These are phyloP conservation scores for Pleurotus citrinopileatus DNA, from an alignment of 768 basidiomycete genomes.

Conservation along the genomic window DNA sequence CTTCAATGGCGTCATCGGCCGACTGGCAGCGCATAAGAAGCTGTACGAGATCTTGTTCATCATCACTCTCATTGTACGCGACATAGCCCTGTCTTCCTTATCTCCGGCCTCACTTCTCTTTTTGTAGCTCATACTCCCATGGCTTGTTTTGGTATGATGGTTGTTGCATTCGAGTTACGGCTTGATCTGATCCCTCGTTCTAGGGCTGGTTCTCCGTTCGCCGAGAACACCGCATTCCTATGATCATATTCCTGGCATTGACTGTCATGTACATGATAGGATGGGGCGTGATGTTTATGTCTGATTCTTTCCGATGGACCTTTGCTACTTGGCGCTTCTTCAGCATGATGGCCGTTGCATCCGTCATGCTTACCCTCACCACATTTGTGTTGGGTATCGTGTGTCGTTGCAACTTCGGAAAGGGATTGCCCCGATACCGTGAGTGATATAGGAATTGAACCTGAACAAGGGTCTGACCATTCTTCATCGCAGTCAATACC, in stretches of 20 bases:
- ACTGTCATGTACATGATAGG: slow-evolving; percentile 61
- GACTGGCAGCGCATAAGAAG: slow-evolving; percentile 38
- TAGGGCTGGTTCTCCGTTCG: slow-evolving; percentile 80
- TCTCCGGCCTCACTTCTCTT: slow-evolving; percentile 5
- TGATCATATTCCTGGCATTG: slow-evolving; percentile 60
- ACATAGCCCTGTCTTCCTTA: background rate
- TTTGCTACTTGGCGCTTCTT: slow-evolving; percentile 77
- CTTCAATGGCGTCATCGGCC: slow-evolving; percentile 61
- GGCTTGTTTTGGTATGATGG: slow-evolving; percentile 53
- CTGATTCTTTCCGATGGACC: slow-evolving; percentile 72
- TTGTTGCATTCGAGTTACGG: background rate
- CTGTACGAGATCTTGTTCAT: slow-evolving; percentile 57
- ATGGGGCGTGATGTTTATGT: slow-evolving; percentile 73
- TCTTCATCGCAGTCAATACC: slow-evolving; percentile 42
- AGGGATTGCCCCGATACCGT: slow-evolving; percentile 69
- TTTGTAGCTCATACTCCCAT: slow-evolving; percentile 59
- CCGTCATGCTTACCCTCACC: slow-evolving; percentile 52
- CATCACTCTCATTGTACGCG: slow-evolving; percentile 57
- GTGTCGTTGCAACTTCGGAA: slow-evolving; percentile 75
- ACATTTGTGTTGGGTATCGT: slow-evolving; percentile 61
- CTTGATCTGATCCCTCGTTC: slow-evolving; percentile 7
- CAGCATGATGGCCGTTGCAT: slow-evolving; percentile 54
- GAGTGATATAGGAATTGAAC: slow-evolving; percentile 23
- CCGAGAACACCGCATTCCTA: slow-evolving; percentile 55
- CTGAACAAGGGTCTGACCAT: slow-evolving; percentile 14